Evolutionary conservation across 202 grass and related monocot species (phyloP).

Genomic region (Miscanthus sacchariflorus): DNA sequence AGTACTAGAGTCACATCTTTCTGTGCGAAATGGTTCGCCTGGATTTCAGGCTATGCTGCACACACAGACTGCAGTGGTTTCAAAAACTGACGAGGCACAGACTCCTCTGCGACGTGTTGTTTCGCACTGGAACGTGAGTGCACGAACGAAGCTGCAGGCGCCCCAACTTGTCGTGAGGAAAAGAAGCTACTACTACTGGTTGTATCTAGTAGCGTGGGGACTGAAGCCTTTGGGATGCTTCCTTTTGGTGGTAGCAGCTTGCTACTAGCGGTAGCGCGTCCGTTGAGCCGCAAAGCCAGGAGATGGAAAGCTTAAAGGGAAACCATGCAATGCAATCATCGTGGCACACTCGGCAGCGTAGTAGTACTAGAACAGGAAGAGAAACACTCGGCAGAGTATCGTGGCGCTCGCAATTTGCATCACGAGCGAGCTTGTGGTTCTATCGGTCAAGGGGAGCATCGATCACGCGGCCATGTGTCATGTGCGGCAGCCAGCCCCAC

Average conservation of each 20-base stretch:
- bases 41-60: neutral
- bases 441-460: conserved; percentile 43
- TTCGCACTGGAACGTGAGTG: neutral
- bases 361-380: neutral
- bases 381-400: neutral
- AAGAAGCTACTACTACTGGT: neutral
- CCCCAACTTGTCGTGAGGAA: neutral
- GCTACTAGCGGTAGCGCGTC: neutral
- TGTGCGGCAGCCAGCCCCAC: conserved; percentile 3
- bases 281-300: conserved; percentile 47
- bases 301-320: conserved; percentile 13
- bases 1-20: no score
- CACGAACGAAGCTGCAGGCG: neutral
- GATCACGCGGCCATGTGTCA: conserved; percentile 36
- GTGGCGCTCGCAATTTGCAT: conserved; percentile 9
- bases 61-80: neutral
- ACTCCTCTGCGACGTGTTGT: neutral
- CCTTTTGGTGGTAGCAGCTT: neutral
- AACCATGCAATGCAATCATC: conserved; percentile 39
- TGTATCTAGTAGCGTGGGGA: neutral
- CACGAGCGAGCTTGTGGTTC: neutral
- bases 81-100: neutral
- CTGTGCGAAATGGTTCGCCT: neutral
- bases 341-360: neutral
- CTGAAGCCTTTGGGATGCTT: conserved; percentile 17